These are phyloP conservation scores for Rutstroemia sp. DNA, from an alignment of 2,329 filamentous ascomycete species.

Conservation along the genomic window DNA sequence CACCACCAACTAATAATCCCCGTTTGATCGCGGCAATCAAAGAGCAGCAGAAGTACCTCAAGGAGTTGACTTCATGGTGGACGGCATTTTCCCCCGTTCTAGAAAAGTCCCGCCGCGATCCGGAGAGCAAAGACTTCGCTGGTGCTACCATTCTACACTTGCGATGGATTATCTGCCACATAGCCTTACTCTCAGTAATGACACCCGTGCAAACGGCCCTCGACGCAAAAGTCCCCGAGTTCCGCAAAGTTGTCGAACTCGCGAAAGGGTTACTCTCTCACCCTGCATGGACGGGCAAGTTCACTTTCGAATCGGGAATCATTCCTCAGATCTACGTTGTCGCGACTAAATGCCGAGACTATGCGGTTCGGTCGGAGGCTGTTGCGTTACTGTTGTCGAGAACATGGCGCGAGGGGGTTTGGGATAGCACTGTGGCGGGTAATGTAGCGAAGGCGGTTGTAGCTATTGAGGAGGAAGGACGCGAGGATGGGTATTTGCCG, in stretches of 20 bases:
- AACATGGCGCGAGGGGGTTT: background rate
- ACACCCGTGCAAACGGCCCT: background rate
- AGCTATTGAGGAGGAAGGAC: background rate
- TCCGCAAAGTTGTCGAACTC: background rate
- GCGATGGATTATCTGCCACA: background rate
- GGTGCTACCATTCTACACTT: background rate
- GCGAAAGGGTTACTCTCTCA: background rate
- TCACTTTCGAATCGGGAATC: background rate
- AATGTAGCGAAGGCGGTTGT: background rate
- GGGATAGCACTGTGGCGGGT: background rate
- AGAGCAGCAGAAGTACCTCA: background rate
- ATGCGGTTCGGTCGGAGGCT: background rate
- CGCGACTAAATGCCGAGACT: slow-evolving; percentile 1
- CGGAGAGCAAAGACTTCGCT: background rate
- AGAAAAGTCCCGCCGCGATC: background rate
- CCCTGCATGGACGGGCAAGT: background rate
- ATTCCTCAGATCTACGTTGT: background rate
- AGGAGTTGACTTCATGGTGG: background rate
- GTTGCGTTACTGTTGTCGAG: background rate
- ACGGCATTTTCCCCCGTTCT: background rate
- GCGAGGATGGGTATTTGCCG: background rate
- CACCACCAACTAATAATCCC: too few species aligned
- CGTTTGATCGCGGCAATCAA: background rate
- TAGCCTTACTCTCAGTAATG: background rate
- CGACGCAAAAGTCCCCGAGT: background rate